Conservation (phyloP, 2,329 filamentous ascomycete genomes). For the Nothophaeocryptopus gaeumannii region DNA sequence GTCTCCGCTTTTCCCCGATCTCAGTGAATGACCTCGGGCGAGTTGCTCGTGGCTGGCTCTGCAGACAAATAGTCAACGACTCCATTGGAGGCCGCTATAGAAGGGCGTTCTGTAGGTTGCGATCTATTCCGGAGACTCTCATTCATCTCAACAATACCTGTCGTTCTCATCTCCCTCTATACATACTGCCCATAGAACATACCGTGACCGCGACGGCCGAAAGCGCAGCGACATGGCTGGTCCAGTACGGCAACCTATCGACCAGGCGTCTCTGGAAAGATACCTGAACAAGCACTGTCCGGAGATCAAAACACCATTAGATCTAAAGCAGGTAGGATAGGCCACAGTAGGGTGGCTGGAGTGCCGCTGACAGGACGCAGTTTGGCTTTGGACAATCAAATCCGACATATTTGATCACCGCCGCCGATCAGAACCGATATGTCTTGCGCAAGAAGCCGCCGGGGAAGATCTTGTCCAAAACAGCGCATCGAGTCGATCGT, state of each 20-base stretch:
- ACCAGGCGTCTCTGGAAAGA: constrained; percentile 70
- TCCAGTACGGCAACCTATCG: constrained; percentile 82
- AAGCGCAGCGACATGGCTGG: constrained; percentile 64
- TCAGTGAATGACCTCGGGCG: no score
- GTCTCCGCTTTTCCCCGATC: no score
- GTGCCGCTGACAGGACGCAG: constrained; percentile 44
- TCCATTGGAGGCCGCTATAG: no score
- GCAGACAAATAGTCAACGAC: no score
- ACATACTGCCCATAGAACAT: no score
- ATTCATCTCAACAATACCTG: no score
- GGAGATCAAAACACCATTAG: constrained; percentile 73
- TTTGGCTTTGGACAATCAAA: constrained; percentile 90
- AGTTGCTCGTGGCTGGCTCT: no score
- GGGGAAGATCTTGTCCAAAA: constrained; percentile 84
- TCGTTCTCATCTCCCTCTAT: no score
- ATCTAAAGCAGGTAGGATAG: constrained; percentile 73
- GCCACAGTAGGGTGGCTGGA: background rate
- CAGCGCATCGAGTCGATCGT: constrained; percentile 92
- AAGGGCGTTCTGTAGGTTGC: no score
- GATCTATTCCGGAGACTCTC: no score
- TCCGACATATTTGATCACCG: constrained; percentile 88
- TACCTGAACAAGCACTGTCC: constrained; percentile 78
- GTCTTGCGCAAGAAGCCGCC: constrained; percentile 98
- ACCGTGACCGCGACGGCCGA: background rate
- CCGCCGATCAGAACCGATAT: constrained; percentile 65